phyloP scores from a whole-genome alignment of 2,329 filamentous ascomycete species.

The Tricladium varicosporioides region DNA sequence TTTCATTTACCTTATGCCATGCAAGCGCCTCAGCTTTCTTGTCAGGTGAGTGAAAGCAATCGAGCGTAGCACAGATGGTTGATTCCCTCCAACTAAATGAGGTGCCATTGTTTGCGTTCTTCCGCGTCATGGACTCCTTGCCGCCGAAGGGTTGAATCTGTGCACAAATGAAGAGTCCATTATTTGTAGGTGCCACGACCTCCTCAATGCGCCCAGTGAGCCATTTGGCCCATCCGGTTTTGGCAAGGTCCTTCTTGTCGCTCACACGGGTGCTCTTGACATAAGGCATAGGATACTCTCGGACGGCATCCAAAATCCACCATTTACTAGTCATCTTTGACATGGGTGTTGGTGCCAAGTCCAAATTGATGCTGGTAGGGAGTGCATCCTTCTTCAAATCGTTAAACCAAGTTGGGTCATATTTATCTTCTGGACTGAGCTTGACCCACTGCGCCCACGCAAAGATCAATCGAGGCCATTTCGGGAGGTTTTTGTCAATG shows the following conservation, averaged over 20 bases:
- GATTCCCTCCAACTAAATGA: constrained; percentile 48
- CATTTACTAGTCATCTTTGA: constrained; percentile 43
- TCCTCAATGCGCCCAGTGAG: constrained; percentile 38
- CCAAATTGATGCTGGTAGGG: constrained; percentile 27
- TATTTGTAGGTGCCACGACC: constrained; percentile 36
- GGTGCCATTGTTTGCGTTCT: constrained; percentile 44
- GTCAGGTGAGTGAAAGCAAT: constrained; percentile 43
- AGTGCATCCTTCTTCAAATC: constrained; percentile 33
- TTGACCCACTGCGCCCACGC: too few relatives aligned
- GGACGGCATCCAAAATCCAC: constrained; percentile 42
- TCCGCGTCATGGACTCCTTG: constrained; percentile 40
- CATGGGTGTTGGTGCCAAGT: constrained; percentile 41
- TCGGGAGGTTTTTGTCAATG: constrained; percentile 23
- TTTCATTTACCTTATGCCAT: constrained; percentile 44
- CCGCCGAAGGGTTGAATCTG: constrained; percentile 48
- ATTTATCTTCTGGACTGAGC: constrained; percentile 29
- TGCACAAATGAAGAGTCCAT: constrained; percentile 43
- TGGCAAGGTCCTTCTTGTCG: constrained; percentile 39
- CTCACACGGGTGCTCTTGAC: constrained; percentile 47
- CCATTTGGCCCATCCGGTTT: constrained; percentile 41
- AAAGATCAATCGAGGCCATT: too few relatives aligned
- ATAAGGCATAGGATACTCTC: constrained; percentile 49
- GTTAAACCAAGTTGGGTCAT: constrained; percentile 40
- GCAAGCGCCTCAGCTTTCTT: constrained; percentile 36
- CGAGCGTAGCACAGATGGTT: constrained; percentile 39